Percentiles rank a stretch among this genome's conserved stretches.
phyloP scores from a whole-genome alignment of 306 rosid species.

The Corylus heterophylla region DNA sequence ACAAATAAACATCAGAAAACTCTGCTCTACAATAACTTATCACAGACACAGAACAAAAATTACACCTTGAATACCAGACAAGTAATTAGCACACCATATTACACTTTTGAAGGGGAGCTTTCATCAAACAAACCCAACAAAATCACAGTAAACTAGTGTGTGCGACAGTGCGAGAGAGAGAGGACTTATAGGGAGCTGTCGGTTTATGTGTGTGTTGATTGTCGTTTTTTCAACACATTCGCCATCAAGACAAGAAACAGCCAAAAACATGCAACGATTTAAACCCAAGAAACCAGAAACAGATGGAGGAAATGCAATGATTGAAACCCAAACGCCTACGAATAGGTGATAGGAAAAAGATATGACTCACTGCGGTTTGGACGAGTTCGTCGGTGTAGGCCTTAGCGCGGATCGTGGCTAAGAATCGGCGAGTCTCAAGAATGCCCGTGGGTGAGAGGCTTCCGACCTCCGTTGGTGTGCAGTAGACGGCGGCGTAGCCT shows the following conservation, averaged over 20 bases:
- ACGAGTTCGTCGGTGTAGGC: constrained; percentile 83
- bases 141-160: too few relatives aligned
- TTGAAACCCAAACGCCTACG: neutral
- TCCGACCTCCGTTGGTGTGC: constrained; percentile 28
- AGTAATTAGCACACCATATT: neutral
- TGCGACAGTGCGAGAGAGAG: too few relatives aligned
- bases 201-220: too few relatives aligned
- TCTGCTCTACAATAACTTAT: constrained; percentile 1
- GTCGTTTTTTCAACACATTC: too few relatives aligned
- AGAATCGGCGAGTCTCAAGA: constrained; percentile 40
- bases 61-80: neutral
- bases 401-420: constrained; percentile 80
- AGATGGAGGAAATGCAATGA: neutral
- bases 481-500: too few relatives aligned
- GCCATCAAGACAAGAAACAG: too few relatives aligned
- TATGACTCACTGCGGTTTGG: constrained; percentile 74
- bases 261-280: too few relatives aligned
- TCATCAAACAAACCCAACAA: too few relatives aligned
- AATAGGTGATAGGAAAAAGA: neutral
- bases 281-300: neutral
- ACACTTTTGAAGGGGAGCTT: neutral
- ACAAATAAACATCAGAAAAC: neutral
- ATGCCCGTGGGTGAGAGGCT: constrained; percentile 53
- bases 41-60: constrained; percentile 3
- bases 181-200: too few relatives aligned